Conservation (phyloP, 1,139 yeast genomes). For the Candida anutae region DNA sequence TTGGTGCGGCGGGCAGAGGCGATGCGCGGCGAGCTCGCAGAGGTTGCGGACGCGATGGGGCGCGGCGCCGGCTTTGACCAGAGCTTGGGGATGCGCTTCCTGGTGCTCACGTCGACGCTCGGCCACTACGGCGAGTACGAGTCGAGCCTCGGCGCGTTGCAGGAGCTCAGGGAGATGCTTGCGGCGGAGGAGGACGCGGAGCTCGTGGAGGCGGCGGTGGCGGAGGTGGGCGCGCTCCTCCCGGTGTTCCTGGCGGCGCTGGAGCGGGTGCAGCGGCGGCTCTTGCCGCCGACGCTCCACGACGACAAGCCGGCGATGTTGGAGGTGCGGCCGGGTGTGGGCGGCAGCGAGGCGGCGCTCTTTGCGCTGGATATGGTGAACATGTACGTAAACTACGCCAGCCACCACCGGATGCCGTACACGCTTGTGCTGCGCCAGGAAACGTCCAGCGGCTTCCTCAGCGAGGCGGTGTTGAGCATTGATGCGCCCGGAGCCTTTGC, state of each 20-base stretch:
- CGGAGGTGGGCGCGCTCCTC: slow-evolving; percentile 17
- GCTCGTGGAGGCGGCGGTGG: slow-evolving; percentile 20
- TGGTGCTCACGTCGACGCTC: slow-evolving; percentile 47
- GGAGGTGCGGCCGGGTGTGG: slow-evolving; percentile 92
- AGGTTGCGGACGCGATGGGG: slow-evolving; percentile 41
- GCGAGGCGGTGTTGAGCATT: slow-evolving; percentile 70
- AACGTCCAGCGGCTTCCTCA: slow-evolving; percentile 53
- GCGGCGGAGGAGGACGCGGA: slow-evolving; percentile 22
- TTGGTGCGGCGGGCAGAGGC: slow-evolving; percentile 54
- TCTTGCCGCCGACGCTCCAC: slow-evolving; percentile 74
- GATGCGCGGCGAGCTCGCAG: slow-evolving; percentile 42
- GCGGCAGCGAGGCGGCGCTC: slow-evolving; percentile 89
- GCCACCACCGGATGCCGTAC: slow-evolving; percentile 57
- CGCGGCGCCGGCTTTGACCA: slow-evolving; percentile 41
- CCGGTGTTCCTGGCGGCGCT: slow-evolving; percentile 32
- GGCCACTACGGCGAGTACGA: slow-evolving; percentile 45
- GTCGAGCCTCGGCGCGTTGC: slow-evolving; percentile 23
- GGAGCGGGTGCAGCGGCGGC: slow-evolving; percentile 41
- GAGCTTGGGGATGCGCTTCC: slow-evolving; percentile 47
- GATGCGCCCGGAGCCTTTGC: slow-evolving; percentile 76
- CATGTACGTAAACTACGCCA: slow-evolving; percentile 76
- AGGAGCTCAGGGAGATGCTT: slow-evolving; percentile 29
- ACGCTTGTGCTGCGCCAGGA: slow-evolving; percentile 54
- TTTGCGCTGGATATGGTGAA: slow-evolving; percentile 72
- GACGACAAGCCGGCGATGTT: slow-evolving; percentile 71